Conservation (phyloP, 805 yeast species). For the Teunomyces stri region DNA sequence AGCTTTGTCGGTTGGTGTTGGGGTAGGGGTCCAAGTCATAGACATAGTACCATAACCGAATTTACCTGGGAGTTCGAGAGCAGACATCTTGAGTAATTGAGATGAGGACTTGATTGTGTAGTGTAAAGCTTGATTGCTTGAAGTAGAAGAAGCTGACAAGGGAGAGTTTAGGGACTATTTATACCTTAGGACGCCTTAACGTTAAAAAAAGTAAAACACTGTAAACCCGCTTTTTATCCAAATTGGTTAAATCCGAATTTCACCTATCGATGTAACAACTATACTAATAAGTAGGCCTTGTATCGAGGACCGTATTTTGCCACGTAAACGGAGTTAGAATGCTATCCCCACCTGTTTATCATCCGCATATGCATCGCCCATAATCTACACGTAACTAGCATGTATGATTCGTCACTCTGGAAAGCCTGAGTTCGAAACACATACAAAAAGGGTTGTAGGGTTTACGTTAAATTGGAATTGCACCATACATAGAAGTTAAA, state of each 20-base stretch:
- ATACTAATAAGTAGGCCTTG: too few species aligned
- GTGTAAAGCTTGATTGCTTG: not conserved
- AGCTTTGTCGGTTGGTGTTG: conserved; percentile 53
- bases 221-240: not conserved
- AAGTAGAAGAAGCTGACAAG: not conserved
- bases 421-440: too few species aligned
- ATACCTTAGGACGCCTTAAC: not conserved
- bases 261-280: not conserved
- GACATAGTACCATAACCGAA: conserved; percentile 83
- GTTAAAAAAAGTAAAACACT: not conserved
- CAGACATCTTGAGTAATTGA: not conserved
- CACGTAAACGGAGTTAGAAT: too few species aligned
- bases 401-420: too few species aligned
- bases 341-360: too few species aligned
- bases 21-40: conserved; percentile 65
- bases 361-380: too few species aligned
- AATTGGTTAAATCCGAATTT: not conserved
- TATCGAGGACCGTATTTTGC: too few species aligned
- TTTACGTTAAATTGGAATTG: too few species aligned
- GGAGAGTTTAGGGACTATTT: not conserved
- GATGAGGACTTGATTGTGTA: not conserved
- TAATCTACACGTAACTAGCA: too few species aligned
- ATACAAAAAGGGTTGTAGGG: too few species aligned
- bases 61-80: conserved; percentile 18
- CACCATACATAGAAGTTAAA: too few species aligned